These are phyloP conservation scores for Epichloe gansuensis DNA, from an alignment of 2,329 filamentous ascomycete genomes.

Conservation along the genomic window DNA sequence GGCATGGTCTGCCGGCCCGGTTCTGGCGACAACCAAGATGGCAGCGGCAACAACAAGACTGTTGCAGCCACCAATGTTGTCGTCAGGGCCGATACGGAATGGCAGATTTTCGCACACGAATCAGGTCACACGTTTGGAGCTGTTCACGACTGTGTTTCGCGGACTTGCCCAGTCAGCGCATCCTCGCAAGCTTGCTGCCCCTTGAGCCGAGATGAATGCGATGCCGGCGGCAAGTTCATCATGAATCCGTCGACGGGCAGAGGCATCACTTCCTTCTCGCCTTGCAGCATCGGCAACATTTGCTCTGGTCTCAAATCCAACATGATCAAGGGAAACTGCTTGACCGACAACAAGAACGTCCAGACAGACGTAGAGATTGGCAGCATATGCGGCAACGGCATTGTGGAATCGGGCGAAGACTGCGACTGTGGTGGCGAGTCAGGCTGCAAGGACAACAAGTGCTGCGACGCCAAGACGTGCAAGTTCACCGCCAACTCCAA, in stretches of 20 bases:
- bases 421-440: slow-evolving; percentile 81
- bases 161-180: slow-evolving; percentile 54
- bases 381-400: slow-evolving; percentile 88
- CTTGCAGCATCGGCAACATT: slow-evolving; percentile 85
- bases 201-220: slow-evolving; percentile 51
- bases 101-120: slow-evolving; percentile 95
- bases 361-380: slow-evolving; percentile 71
- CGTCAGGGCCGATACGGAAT: slow-evolving; percentile 69
- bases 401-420: slow-evolving; percentile 87
- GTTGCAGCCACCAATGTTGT: slow-evolving; percentile 85
- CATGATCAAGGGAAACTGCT: slow-evolving; percentile 57
- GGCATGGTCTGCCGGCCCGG: slow-evolving; percentile 66
- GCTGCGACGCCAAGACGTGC: slow-evolving; percentile 81
- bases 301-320: slow-evolving; percentile 74
- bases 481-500: slow-evolving; percentile 64
- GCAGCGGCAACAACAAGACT: slow-evolving; percentile 48
- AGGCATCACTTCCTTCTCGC: slow-evolving; percentile 68
- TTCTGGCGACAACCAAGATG: slow-evolving; percentile 38
- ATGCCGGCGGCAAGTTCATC: slow-evolving; percentile 70
- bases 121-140: slow-evolving; percentile 90
- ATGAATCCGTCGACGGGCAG: slow-evolving; percentile 86
- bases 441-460: slow-evolving; percentile 62
- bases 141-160: slow-evolving; percentile 74
- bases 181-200: slow-evolving; percentile 62
- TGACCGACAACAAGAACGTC: slow-evolving; percentile 78